Base-by-base conservation (phyloP, 768 basidiomycete genomes). In the Coprinopsis marcescibilis region DNA sequence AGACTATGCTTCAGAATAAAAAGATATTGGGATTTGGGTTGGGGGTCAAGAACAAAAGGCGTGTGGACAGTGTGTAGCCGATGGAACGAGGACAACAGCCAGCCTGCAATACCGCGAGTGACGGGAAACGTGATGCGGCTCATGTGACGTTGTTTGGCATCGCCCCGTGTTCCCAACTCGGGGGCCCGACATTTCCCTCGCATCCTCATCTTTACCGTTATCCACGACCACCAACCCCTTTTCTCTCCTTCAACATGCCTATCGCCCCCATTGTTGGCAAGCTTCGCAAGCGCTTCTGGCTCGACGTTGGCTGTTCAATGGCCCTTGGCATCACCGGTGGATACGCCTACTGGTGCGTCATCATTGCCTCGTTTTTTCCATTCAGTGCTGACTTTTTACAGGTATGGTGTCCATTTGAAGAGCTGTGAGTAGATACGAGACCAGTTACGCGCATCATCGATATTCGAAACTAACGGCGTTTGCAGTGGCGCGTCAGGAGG, bases 201-300 rank as follows among this genome's bases (percentile, higher is more conserved):
- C 55, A 49, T n/a, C n/a, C n/a, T n/a, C n/a, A 47, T 44, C 44
- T 20, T 12, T 35, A 25, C 4, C 48, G 15, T n/a, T 19, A n/a
- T 34, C 42, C 57, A 56, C 52, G 53, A 50, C 53, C 52, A 54
- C 49, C 52, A 55, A 55, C 61, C 57, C 56, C 58, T 38, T 37
- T 21, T 43, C 43, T 42, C 40, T 12, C 46, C 53, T 44, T 27
- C 54, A 53, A 54, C 54, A 91, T 91, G 88, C 65, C 88, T 60
- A 85, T 95, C 63, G 84, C 89, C 52, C 91, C 92, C 57, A 92
- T 95, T 67, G 87, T 87, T 43, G 92, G 92, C 64, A 91, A 80
- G 71, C 86, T 94, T 70, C 87, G 92, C 72, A 95, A 94, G 70
- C 76, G 82, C 58, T 81, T 94, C 67, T 89, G 89, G 81, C 79